phyloP scores from a whole-genome alignment of 2,329 filamentous ascomycete genomes.

The Cladosporium austrohemisphaericum region DNA sequence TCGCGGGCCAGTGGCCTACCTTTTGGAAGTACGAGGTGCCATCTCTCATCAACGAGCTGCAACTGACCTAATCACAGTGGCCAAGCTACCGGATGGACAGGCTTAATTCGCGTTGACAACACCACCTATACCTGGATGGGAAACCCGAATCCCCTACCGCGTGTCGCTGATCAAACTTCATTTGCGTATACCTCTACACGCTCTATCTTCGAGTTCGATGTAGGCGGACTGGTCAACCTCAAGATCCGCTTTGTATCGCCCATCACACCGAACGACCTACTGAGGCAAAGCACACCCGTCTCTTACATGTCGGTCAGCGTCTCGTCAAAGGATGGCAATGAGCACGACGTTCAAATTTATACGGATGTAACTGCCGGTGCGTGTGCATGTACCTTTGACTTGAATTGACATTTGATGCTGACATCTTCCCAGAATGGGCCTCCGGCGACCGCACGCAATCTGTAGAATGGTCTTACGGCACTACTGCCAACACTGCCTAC shows the following conservation, averaged over 20 bases:
- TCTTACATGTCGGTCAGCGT: constrained; percentile 67
- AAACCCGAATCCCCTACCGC: constrained; percentile 42
- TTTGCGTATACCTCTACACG: constrained; percentile 69
- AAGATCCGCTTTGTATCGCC: constrained; percentile 69
- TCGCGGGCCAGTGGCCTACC: constrained; percentile 65
- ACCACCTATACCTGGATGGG: constrained; percentile 66
- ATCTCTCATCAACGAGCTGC: neutral
- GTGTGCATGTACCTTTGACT: constrained; percentile 20
- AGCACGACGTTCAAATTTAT: constrained; percentile 67
- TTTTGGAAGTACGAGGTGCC: constrained; percentile 55
- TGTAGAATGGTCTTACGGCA: constrained; percentile 60
- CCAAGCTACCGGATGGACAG: constrained; percentile 61
- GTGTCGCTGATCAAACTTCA: constrained; percentile 56
- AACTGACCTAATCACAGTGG: constrained; percentile 29
- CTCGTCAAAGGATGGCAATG: constrained; percentile 56
- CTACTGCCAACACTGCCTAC: constrained; percentile 48
- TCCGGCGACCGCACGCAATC: constrained; percentile 57
- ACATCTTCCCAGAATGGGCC: constrained; percentile 59
- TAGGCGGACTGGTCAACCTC: constrained; percentile 58
- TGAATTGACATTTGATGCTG: constrained; percentile 5
- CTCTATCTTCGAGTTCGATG: constrained; percentile 66
- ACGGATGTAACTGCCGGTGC: constrained; percentile 66
- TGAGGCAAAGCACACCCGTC: constrained; percentile 65
- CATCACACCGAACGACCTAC: constrained; percentile 62
- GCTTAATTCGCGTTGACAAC: constrained; percentile 66